Conservation (phyloP, 1,139 yeast species). For the Taiozyma sp. region DNA sequence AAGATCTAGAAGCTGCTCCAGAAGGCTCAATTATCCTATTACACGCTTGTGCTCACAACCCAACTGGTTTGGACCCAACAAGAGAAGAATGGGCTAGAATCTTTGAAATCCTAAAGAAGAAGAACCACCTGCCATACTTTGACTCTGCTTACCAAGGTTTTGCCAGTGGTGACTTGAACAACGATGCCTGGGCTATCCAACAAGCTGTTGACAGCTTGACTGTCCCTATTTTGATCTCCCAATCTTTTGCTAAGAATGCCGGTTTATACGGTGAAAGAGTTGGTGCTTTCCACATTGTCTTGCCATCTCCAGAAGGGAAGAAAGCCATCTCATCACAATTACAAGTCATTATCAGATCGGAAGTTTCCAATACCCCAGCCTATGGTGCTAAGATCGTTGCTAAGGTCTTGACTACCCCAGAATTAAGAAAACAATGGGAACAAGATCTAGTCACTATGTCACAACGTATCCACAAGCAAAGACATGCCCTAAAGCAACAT, state of each 20-base stretch:
- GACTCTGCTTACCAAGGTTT: constrained; percentile 98
- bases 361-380: constrained; percentile 91
- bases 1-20: constrained; percentile 66
- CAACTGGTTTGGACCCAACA: constrained; percentile 94
- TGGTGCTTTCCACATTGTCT: constrained; percentile 80
- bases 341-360: constrained; percentile 71
- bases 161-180: constrained; percentile 80
- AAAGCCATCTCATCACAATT: constrained; percentile 68
- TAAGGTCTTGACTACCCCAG: constrained; percentile 59
- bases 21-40: constrained; percentile 73
- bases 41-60: constrained; percentile 98
- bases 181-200: constrained; percentile 86
- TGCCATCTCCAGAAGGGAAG: constrained; percentile 37
- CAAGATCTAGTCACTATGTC: constrained; percentile 85
- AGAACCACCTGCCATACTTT: constrained; percentile 75
- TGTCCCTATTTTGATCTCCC: constrained; percentile 67
- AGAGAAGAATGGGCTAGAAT: constrained; percentile 79
- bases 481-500: constrained; percentile 56
- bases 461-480: constrained; percentile 74
- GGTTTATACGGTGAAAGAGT: constrained; percentile 98
- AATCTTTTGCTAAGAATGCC: constrained; percentile 95
- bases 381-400: constrained; percentile 94
- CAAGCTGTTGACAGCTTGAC: constrained; percentile 55
- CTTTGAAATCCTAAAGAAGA: constrained; percentile 47
- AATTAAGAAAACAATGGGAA: constrained; percentile 76